Conservation (phyloP, 495 filamentous ascomycete genomes). For the Xylaria venustula region DNA sequence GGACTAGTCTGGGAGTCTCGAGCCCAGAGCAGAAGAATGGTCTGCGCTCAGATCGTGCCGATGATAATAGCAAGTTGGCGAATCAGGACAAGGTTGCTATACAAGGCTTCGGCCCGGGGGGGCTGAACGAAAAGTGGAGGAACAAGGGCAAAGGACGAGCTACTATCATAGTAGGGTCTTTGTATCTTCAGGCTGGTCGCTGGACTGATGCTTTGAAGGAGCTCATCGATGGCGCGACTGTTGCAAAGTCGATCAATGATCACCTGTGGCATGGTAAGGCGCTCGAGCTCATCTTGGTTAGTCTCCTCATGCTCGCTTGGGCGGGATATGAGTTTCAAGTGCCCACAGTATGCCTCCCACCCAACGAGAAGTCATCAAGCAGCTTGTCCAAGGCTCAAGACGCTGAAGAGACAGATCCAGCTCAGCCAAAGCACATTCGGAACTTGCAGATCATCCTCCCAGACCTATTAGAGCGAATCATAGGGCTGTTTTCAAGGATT, state of each 20-base stretch:
- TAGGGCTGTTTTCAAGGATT: constrained; percentile 79
- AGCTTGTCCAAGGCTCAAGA: constrained; percentile 48
- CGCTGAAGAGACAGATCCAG: constrained; percentile 38
- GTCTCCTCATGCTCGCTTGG: constrained; percentile 82
- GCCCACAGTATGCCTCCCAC: constrained; percentile 48
- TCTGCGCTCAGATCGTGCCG: constrained; percentile 34
- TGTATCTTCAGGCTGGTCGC: constrained; percentile 84
- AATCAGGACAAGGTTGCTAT: constrained; percentile 80
- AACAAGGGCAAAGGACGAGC: constrained; percentile 81
- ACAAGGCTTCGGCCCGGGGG: constrained; percentile 76
- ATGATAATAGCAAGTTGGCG: constrained; percentile 38
- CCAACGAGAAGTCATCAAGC: constrained; percentile 44
- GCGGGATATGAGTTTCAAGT: constrained; percentile 84
- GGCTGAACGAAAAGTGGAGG: constrained; percentile 69
- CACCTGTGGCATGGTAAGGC: constrained; percentile 97
- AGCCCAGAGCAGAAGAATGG: constrained; percentile 32
- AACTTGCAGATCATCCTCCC: constrained; percentile 42
- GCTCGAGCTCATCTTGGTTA: constrained; percentile 79
- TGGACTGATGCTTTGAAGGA: constrained; percentile 90
- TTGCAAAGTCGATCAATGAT: constrained; percentile 79
- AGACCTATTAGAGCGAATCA: constrained; percentile 71
- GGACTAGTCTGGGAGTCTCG: constrained; percentile 22
- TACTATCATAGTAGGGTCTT: constrained; percentile 75
- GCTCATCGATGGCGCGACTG: constrained; percentile 72
- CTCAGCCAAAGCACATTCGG: constrained; percentile 44